Evolutionary conservation across 2,329 filamentous ascomycete species (phyloP), one percentile per base, ranked within the genome.

Genomic region (Fusarium ramigenum): DNA sequence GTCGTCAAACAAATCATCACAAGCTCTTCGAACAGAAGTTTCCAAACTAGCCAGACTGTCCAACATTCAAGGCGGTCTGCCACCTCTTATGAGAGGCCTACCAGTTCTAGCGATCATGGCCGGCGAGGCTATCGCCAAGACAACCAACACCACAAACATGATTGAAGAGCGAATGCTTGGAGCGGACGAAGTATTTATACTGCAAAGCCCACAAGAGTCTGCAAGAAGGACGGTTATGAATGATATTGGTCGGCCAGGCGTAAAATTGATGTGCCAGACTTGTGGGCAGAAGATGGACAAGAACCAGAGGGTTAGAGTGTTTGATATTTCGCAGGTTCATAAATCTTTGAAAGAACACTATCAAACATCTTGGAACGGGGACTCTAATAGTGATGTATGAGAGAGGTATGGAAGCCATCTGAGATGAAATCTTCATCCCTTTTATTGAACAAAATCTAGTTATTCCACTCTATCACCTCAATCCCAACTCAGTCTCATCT

Each of bases 101-200:
- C 74, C 72, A 1, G 63, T 70, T 2, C 44, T 76, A 5, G 72
- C 70, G 15, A 54, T 76, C 7, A 42, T 76, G 36, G 72, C 74
- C 1, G 72, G 74, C 1, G 72, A 67, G 37, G 72, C 69, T 7
- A 50, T 74, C 21, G 57, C 69, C 1, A 73, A 75, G 61, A 60
- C 58, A 4, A 76, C 65, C 5, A 60, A 59, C 21, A n/a, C 47
- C 6, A 49, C 34, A 9, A 77, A 73, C 19, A 23, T 44, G 15
- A n/a, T 75, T 12, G 74, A 76, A 46, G 74, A 76, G 28, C 50
- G 64, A 7, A 49, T 77, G 4, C 43, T 75, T 4, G 70, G 72
- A 9, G 30, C 49, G 2, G 66, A 74, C 9, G 71, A 72, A 21
- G 50, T 56, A 3, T 50, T 76, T 5, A 21, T 66, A 2, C 39